Conservation (phyloP, 1,139 yeast species). For the Yamadazyma triangularis region DNA sequence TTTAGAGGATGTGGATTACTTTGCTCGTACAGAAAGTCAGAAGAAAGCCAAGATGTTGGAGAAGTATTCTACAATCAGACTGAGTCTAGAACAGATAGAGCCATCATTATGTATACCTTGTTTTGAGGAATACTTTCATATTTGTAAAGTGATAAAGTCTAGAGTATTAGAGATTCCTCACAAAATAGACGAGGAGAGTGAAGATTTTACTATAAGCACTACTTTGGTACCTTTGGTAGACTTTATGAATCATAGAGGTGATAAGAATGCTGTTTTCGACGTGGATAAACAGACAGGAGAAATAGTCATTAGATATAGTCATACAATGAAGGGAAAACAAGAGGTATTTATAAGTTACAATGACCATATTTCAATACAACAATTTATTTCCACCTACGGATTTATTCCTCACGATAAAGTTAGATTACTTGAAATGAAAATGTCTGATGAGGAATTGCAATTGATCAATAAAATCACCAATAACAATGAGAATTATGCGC, state of each 20-base stretch:
- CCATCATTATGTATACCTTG: too few relatives aligned
- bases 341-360: slow-evolving; percentile 14
- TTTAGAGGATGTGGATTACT: slow-evolving; percentile 9
- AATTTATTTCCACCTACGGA: slow-evolving; percentile 54
- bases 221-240: slow-evolving; percentile 65
- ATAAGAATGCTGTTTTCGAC: slow-evolving; percentile 56
- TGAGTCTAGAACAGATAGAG: slow-evolving; percentile 6
- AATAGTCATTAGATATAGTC: slow-evolving; percentile 27
- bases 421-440: slow-evolving; percentile 3
- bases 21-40: slow-evolving; percentile 13
- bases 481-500: slow-evolving; percentile 9
- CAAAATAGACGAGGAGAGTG: slow-evolving; percentile 12
- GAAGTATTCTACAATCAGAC: slow-evolving; percentile 12
- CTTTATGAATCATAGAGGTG: slow-evolving; percentile 55
- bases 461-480: slow-evolving; percentile 9
- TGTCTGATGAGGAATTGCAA: neutral
- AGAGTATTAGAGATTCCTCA: slow-evolving; percentile 63
- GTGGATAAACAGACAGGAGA: slow-evolving; percentile 47
- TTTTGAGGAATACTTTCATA: slow-evolving; percentile 32
- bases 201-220: slow-evolving; percentile 45
- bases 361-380: slow-evolving; percentile 9
- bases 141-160: slow-evolving; percentile 50
- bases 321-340: slow-evolving; percentile 11
- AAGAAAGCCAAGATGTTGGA: slow-evolving; percentile 9
- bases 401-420: slow-evolving; percentile 41